A percentile compares a stretch with the other conserved stretches of the same genome.
Evolutionary conservation across 176 grass and related monocot genomes (phyloP).

Genomic region (Oryza brachyantha): DNA sequence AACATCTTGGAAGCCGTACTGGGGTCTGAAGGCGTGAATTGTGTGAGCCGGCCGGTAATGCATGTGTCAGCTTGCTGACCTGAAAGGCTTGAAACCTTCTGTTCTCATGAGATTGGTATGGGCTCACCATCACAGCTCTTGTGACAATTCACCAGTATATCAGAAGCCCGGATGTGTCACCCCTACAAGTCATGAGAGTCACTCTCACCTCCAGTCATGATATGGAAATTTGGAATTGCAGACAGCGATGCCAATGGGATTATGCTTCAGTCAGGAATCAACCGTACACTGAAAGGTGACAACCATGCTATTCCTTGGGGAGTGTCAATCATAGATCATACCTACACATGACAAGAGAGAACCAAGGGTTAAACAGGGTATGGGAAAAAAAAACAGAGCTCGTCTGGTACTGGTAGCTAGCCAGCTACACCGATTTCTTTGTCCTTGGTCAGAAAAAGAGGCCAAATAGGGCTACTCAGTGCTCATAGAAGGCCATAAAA

Average conservation of each 20-base stretch:
- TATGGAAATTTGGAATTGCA: neutral
- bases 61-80: slow-evolving; percentile 15
- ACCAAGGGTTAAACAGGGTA: neutral
- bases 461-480: neutral
- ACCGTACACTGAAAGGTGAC: neutral
- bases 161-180: neutral
- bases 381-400: neutral
- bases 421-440: neutral
- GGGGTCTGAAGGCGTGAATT: neutral
- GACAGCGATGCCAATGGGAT: neutral
- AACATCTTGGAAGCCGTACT: neutral
- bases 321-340: neutral
- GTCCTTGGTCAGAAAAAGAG: neutral
- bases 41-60: slow-evolving; percentile 7
- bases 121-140: neutral
- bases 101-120: neutral
- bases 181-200: neutral
- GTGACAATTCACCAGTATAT: neutral
- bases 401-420: neutral
- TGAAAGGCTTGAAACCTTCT: neutral
- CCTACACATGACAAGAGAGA: neutral
- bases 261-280: neutral
- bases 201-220: neutral
- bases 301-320: neutral
- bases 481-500: too few relatives aligned